A percentile compares a stretch with the other conserved stretches of the same genome.
phyloP scores from a whole-genome alignment of 768 basidiomycete species.

The Russula sp. region DNA sequence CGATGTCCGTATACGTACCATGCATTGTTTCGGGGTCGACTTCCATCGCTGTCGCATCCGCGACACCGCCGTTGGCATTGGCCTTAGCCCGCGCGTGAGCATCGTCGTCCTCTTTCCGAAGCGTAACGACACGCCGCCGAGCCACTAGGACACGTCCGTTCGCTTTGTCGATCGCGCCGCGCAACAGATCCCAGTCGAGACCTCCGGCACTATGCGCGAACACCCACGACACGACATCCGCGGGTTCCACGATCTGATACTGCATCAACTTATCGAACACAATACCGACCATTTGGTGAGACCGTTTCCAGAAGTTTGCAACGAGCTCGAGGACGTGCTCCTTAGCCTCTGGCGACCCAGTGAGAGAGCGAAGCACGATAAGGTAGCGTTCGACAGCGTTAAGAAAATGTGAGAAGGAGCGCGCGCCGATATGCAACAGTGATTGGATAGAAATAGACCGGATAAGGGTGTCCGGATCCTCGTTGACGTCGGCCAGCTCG shows the following conservation, averaged over 20 bases:
- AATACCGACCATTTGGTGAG: slow-evolving; percentile 82
- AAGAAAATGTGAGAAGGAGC: slow-evolving; percentile 96
- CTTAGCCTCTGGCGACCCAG: slow-evolving; percentile 50
- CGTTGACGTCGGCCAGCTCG: slow-evolving; percentile 49
- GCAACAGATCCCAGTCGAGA: slow-evolving; percentile 83
- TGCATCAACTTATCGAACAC: slow-evolving; percentile 98
- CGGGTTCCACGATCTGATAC: slow-evolving; percentile 94
- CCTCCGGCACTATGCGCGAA: slow-evolving; percentile 56
- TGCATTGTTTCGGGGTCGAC: slow-evolving; percentile 71
- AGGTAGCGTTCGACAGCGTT: slow-evolving; percentile 97
- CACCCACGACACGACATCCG: slow-evolving; percentile 83
- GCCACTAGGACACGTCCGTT: slow-evolving; percentile 82
- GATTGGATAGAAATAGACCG: slow-evolving; percentile 84
- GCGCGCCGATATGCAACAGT: slow-evolving; percentile 83
- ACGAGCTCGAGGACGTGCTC: slow-evolving; percentile 66
- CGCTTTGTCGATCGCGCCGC: slow-evolving; percentile 81
- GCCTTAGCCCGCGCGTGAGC: slow-evolving; percentile 71
- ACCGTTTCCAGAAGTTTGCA: slow-evolving; percentile 76
- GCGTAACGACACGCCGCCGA: slow-evolving; percentile 59
- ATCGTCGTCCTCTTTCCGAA: slow-evolving; percentile 88
- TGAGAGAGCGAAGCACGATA: slow-evolving; percentile 58
- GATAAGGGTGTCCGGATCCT: slow-evolving; percentile 60
- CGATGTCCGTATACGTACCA: slow-evolving; percentile 35
- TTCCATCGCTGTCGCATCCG: slow-evolving; percentile 47
- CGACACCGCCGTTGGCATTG: slow-evolving; percentile 35